Evolutionary conservation across 2,329 filamentous ascomycete genomes (phyloP).

Genomic region (Berkeleyomyces rouxiae): DNA sequence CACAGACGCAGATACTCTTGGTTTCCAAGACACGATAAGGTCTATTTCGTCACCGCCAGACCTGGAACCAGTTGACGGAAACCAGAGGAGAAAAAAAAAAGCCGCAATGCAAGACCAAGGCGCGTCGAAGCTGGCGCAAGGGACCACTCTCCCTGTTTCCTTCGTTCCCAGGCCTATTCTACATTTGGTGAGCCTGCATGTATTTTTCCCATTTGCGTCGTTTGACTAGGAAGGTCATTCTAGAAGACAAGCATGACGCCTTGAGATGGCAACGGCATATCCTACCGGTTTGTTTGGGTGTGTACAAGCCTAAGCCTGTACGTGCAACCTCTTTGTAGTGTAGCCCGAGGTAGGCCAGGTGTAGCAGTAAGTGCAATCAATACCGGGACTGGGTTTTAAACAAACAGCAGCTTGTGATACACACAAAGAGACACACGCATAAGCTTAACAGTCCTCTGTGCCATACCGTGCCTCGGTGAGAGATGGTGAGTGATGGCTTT

Average conservation of each 20-base stretch:
- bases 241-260: no score
- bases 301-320: neutral
- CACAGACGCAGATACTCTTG: neutral
- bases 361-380: neutral
- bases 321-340: neutral
- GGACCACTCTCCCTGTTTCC: neutral
- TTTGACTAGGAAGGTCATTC: no score
- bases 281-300: no score
- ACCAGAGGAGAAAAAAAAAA: neutral
- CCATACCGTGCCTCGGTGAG: neutral
- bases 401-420: neutral
- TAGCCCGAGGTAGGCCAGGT: neutral
- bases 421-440: neutral
- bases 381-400: neutral
- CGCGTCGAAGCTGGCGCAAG: neutral
- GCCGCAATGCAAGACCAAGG: neutral
- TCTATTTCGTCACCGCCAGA: neutral
- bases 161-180: no score
- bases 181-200: no score
- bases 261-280: no score
- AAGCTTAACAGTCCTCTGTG: slow-evolving; percentile 1
- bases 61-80: neutral
- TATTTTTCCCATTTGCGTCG: no score
- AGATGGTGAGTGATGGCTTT: neutral
- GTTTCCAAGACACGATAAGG: neutral